Conservation (phyloP, 306 rosid species). For the Lotus japonicus region DNA sequence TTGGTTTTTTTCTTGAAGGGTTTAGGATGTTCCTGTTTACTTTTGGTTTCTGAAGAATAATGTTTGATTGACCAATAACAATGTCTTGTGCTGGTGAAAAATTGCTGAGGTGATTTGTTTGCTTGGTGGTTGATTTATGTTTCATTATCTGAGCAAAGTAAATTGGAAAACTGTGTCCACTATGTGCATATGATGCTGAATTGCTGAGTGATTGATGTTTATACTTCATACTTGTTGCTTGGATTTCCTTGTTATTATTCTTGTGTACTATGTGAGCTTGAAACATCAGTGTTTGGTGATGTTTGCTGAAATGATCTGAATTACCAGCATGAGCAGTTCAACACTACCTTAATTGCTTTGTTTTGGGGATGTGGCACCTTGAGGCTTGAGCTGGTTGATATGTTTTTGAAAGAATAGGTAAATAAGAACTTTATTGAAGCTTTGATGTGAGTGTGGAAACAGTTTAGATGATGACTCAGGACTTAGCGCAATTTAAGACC, state of each 20-base stretch:
- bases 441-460: neutral
- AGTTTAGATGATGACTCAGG: too few species aligned
- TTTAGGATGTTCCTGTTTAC: neutral
- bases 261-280: neutral
- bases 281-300: neutral
- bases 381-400: neutral
- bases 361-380: neutral
- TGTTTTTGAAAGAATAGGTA: neutral
- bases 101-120: neutral
- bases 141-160: neutral
- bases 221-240: neutral
- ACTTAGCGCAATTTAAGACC: neutral
- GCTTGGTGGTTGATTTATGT: neutral
- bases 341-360: neutral
- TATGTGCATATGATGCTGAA: too few species aligned
- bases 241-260: neutral
- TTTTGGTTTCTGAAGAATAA: constrained; percentile 6
- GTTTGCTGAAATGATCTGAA: neutral
- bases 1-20: neutral
- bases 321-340: neutral
- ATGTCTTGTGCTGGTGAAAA: neutral
- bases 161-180: too few species aligned
- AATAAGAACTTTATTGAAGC: neutral
- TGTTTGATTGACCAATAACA: neutral
- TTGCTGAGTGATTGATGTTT: neutral